Evolutionary conservation across 2,329 filamentous ascomycete species (phyloP), one percentile per base, ranked within the genome.

Genomic region (Pestalotiopsis sp.): DNA sequence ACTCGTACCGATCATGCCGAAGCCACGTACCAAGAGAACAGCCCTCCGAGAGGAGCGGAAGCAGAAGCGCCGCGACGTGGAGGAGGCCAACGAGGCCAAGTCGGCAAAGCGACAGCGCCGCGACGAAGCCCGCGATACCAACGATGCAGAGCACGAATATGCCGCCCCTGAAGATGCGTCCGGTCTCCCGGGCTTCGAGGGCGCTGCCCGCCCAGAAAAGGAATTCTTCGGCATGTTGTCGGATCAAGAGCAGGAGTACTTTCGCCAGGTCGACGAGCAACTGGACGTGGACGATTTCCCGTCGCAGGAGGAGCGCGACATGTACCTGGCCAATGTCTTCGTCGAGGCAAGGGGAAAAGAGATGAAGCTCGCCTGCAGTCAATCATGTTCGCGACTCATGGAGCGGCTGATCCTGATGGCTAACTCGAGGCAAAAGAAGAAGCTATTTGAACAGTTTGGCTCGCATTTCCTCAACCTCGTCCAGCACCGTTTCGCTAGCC

Each of bases 181-280:
- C 60, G 72, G 74, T 1, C 67, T 74, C n/a, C 49, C 49, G n/a
- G 64, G 41, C 12, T 45, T 38, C 13, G 64, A 25, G 9, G 68
- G 64, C 23, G 70, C 69, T 17, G 69, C 70, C 11, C 70, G 65
- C 4, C 65, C 80, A 11, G 92, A 93, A 69, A 88, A 85, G 73
- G 90, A 93, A 68, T 99, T 97, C 83, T 98, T 97, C 75, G 96
- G 96, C 72, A 91, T 98, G 85, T 90, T 99, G 31, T 92, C 94
- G 75, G 92, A 97, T 67, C 90, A 97, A 73, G 96, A 99, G 83
- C 94, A 97, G 78, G 95, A 98, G 80, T 98, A 98, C 80, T 99
- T 98, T 81, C 92, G 93, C 73, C 90, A 90, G 62, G 94, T 95
- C 66, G 95, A 97, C 83, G 92, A 97, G 79, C 86, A 97, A 82